Evolutionary conservation across 73 alveolate genomes (phyloP).

Genomic region (Tetrahymena malaccensis): DNA sequence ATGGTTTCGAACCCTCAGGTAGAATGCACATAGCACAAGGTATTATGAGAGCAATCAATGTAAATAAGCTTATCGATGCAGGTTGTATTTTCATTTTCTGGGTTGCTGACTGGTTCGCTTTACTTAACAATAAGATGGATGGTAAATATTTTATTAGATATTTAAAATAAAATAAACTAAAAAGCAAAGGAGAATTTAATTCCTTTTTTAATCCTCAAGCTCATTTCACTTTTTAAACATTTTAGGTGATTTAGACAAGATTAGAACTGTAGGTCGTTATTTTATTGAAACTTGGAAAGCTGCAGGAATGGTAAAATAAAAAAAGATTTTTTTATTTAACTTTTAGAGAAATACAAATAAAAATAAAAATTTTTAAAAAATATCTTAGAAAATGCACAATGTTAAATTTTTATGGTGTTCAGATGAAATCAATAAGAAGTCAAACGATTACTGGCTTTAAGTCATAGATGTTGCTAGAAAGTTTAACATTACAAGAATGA

Average conservation of each 20-base stretch:
- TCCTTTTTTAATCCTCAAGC: no score
- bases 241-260: constrained; percentile 42
- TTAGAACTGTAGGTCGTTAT: constrained; percentile 92
- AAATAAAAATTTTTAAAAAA: neutral
- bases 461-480: constrained; percentile 96
- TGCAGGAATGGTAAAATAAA: constrained; percentile 91
- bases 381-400: constrained; percentile 50
- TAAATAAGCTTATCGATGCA: constrained; percentile 95
- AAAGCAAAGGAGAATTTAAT: no score
- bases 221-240: neutral
- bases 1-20: constrained; percentile 99
- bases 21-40: constrained; percentile 99
- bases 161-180: neutral
- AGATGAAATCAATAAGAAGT: constrained; percentile 93
- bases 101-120: constrained; percentile 99
- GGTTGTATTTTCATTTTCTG: constrained; percentile 98
- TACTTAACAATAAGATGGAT: constrained; percentile 98
- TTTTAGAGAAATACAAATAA: neutral
- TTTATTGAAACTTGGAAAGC: constrained; percentile 99
- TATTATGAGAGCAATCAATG: constrained; percentile 94
- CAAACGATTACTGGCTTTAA: constrained; percentile 96
- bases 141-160: constrained; percentile 20
- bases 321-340: constrained; percentile 35
- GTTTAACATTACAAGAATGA: constrained; percentile 75
- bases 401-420: constrained; percentile 97